Evolutionary conservation across 768 basidiomycete genomes (phyloP).

Genomic region (Leccinum boreale): DNA sequence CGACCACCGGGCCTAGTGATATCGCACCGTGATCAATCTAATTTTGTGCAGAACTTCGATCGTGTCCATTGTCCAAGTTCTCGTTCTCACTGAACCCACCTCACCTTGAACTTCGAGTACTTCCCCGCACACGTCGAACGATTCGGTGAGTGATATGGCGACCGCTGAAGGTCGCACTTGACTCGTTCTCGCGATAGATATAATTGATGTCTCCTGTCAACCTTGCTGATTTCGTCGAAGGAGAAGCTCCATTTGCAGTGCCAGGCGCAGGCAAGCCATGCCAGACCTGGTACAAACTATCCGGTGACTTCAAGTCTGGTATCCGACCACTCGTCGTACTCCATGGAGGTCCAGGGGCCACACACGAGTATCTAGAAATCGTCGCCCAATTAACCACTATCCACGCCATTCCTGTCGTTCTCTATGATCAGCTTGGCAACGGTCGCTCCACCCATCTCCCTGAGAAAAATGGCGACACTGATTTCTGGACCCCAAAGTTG

Average conservation of each 20-base stretch:
- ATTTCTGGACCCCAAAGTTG: conserved; percentile 49
- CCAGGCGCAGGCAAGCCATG: conserved; percentile 30
- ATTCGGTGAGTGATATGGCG: not conserved
- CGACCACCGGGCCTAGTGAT: not conserved
- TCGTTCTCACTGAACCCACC: not conserved
- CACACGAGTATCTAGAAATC: conserved; percentile 40
- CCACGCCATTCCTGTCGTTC: conserved; percentile 43
- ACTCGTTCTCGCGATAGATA: not conserved
- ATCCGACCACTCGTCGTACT: conserved; percentile 45
- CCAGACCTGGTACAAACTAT: conserved; percentile 51
- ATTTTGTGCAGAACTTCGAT: not conserved
- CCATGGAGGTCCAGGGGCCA: conserved; percentile 53
- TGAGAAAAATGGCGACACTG: conserved; percentile 40
- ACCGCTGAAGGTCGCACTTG: not conserved
- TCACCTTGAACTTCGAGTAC: not conserved
- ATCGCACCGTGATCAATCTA: not conserved
- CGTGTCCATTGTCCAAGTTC: not conserved
- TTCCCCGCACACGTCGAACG: not conserved
- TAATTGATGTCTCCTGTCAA: conserved; percentile 26
- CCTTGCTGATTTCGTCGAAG: conserved; percentile 28
- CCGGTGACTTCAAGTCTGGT: conserved; percentile 39
- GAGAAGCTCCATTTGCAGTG: conserved; percentile 25
- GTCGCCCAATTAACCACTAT: conserved; percentile 37
- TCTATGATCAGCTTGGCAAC: conserved; percentile 57
- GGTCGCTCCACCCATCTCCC: conserved; percentile 53